A percentile compares a stretch with the other conserved stretches of the same genome.
Evolutionary conservation across 2,329 filamentous ascomycete genomes (phyloP).

Genomic region (Cladosporium sp.): DNA sequence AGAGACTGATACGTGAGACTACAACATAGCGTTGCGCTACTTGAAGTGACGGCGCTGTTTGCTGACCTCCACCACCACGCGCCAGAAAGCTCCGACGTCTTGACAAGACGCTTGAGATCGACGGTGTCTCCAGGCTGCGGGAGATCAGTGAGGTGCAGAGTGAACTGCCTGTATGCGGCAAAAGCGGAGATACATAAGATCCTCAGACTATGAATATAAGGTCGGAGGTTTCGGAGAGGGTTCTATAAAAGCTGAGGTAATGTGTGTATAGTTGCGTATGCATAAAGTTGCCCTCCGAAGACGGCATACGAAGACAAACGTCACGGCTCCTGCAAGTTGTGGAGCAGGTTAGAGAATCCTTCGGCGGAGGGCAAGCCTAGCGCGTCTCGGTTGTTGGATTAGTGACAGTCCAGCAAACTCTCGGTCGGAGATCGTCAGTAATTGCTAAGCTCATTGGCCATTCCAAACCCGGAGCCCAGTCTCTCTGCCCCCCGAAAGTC

Average conservation of each 20-base stretch:
- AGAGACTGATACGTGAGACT: neutral
- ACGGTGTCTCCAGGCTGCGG: neutral
- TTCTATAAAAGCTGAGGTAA: neutral
- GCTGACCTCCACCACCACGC: neutral
- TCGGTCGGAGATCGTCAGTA: neutral
- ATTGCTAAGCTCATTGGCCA: neutral
- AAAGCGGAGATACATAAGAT: neutral
- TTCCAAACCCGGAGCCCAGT: neutral
- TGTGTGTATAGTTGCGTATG: neutral
- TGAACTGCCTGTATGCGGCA: neutral
- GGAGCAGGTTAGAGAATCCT: neutral
- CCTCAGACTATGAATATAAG: neutral
- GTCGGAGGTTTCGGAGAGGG: neutral
- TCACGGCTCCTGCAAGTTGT: neutral
- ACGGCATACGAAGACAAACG: neutral
- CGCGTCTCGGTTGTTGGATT: neutral
- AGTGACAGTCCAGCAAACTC: neutral
- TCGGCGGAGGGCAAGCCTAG: neutral
- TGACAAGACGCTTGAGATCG: neutral
- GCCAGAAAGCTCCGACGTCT: neutral
- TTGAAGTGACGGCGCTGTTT: neutral
- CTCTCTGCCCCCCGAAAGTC: constrained; percentile 1
- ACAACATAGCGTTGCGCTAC: neutral
- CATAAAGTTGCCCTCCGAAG: neutral
- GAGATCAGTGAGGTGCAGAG: neutral